These are phyloP conservation scores for Misopates orontium DNA, from an alignment of 257 asterid species.

Conservation along the genomic window DNA sequence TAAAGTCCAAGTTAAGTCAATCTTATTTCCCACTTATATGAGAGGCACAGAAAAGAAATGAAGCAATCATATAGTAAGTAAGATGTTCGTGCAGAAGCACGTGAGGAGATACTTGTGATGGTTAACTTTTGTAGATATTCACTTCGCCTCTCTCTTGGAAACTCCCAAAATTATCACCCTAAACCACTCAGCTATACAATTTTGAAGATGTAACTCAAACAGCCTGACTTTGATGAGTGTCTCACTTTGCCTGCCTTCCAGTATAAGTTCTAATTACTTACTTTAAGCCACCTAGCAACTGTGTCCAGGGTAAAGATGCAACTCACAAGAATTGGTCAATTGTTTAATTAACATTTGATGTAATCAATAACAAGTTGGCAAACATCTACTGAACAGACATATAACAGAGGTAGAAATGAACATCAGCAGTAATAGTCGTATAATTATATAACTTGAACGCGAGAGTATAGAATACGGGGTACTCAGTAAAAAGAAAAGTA, in stretches of 20 bases:
- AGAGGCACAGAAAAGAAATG: neutral
- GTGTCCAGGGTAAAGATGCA: neutral
- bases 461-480: no score
- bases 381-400: neutral
- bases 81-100: no score
- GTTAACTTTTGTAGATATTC: no score
- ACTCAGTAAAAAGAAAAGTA: no score
- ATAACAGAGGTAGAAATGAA: neutral
- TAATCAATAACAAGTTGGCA: neutral
- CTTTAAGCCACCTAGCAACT: neutral
- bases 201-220: neutral
- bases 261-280: constrained; percentile 1
- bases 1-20: neutral
- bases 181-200: neutral
- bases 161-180: no score
- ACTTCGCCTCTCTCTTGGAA: no score
- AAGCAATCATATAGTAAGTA: neutral
- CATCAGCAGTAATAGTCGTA: neutral
- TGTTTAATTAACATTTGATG: constrained; percentile 1
- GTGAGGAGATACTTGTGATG: neutral
- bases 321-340: constrained; percentile 12
- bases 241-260: neutral
- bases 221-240: neutral
- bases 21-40: neutral
- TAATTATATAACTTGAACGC: neutral